These are phyloP conservation scores for Apostasia shenzhenica DNA, from an alignment of 106 monocot genomes.

Conservation along the genomic window DNA sequence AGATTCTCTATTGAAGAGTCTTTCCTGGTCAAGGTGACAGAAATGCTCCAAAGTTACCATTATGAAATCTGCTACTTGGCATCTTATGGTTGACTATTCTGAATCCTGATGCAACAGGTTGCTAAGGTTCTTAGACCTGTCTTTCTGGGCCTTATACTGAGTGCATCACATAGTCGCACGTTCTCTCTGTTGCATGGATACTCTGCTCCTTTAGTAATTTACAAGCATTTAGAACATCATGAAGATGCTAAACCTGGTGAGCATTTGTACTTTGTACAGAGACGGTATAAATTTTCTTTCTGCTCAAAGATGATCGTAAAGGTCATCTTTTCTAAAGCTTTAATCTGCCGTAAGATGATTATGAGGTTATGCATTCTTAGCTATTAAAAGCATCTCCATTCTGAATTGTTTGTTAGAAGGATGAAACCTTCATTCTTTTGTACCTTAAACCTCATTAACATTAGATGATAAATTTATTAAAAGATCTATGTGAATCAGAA, in stretches of 20 bases:
- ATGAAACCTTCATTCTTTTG: too few species aligned
- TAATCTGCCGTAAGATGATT: too few species aligned
- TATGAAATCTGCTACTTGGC: background rate
- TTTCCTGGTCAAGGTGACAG: constrained; percentile 51
- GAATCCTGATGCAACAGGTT: constrained; percentile 35
- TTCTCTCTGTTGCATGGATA: constrained; percentile 96
- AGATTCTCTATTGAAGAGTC: constrained; percentile 63
- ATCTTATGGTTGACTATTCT: background rate
- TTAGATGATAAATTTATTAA: too few species aligned
- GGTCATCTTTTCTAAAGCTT: too few species aligned
- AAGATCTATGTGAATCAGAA: too few species aligned
- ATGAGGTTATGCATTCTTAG: too few species aligned
- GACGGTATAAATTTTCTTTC: too few species aligned
- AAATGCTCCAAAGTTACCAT: background rate
- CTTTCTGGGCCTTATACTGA: constrained; percentile 80
- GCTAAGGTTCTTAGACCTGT: constrained; percentile 68
- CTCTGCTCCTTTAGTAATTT: constrained; percentile 79
- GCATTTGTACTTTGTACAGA: background rate
- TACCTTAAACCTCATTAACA: too few species aligned
- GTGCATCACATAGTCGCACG: constrained; percentile 91
- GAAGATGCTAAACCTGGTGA: constrained; percentile 75
- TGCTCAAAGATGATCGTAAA: too few species aligned
- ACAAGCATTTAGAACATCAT: constrained; percentile 81
- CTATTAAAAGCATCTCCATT: too few species aligned
- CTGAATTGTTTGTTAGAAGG: too few species aligned